Evolutionary conservation across 192 early-diverging fungal species (phyloP).

Genomic region (Rhizophagus clarus): DNA sequence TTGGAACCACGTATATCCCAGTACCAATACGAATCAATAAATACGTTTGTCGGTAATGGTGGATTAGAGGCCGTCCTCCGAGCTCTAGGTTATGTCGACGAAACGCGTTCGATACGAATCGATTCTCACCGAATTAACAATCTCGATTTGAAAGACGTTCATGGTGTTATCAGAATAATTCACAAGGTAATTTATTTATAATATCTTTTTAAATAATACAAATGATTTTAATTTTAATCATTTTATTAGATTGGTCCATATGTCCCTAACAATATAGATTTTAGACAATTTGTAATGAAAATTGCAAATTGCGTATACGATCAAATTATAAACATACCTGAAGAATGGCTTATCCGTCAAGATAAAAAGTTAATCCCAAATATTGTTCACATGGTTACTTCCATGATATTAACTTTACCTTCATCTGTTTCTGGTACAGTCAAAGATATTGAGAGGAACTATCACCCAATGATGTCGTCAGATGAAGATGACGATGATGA

Average conservation of each 20-base stretch:
- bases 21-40: constrained; percentile 29
- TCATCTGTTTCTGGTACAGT: constrained; percentile 15
- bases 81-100: constrained; percentile 18
- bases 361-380: constrained; percentile 28
- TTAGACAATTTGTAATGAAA: constrained; percentile 25
- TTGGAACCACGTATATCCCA: constrained; percentile 30
- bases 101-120: background rate
- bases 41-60: constrained; percentile 1
- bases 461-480: constrained; percentile 27
- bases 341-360: constrained; percentile 23
- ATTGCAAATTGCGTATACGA: constrained; percentile 17
- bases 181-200: constrained; percentile 12
- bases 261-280: constrained; percentile 18
- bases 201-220: background rate
- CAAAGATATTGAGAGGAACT: constrained; percentile 14
- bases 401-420: constrained; percentile 25
- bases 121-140: background rate
- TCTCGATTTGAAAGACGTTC: constrained; percentile 28
- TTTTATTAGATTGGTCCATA: constrained; percentile 22
- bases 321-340: constrained; percentile 28
- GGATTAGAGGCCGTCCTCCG: constrained; percentile 20
- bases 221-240: background rate
- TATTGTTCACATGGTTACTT: constrained; percentile 29
- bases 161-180: constrained; percentile 26
- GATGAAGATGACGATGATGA: constrained; percentile 42